These are phyloP conservation scores for Pyrenochaeta sp. DNA, from an alignment of 2,329 filamentous ascomycete genomes.

Conservation along the genomic window DNA sequence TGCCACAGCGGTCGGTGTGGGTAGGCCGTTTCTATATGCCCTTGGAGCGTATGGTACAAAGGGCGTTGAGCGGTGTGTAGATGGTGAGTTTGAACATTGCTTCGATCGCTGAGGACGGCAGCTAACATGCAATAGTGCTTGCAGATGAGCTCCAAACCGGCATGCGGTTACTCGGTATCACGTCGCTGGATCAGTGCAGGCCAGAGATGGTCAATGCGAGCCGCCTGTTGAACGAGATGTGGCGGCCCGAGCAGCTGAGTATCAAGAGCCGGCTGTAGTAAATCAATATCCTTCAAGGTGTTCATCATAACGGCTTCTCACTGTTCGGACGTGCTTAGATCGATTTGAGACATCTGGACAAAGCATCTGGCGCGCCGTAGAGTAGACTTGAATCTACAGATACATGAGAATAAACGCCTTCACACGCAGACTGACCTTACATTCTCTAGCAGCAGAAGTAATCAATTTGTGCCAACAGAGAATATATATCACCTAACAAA, in stretches of 20 bases:
- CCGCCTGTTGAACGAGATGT: constrained; percentile 48
- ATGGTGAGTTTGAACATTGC: constrained; percentile 38
- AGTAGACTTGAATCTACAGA: no score
- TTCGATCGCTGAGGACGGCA: neutral
- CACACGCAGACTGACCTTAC: no score
- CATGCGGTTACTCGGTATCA: constrained; percentile 72
- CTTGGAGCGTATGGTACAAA: constrained; percentile 49
- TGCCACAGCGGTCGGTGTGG: constrained; percentile 51
- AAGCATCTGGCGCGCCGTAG: no score
- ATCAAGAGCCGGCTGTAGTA: constrained; percentile 37
- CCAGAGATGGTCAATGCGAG: constrained; percentile 66
- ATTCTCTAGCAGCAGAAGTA: no score
- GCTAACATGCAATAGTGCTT: constrained; percentile 44
- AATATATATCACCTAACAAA: no score
- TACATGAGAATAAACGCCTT: no score
- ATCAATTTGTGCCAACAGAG: no score
- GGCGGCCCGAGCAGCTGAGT: constrained; percentile 35
- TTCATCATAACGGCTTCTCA: no score
- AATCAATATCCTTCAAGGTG: neutral
- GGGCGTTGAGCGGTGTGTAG: constrained; percentile 47
- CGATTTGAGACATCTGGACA: no score
- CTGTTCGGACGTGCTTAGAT: no score
- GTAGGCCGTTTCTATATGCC: constrained; percentile 50
- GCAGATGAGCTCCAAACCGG: constrained; percentile 70
- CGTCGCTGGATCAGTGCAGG: constrained; percentile 66